Evolutionary conservation across 139 green algal genomes (phyloP).

Genomic region (Pleodorina starrii): DNA sequence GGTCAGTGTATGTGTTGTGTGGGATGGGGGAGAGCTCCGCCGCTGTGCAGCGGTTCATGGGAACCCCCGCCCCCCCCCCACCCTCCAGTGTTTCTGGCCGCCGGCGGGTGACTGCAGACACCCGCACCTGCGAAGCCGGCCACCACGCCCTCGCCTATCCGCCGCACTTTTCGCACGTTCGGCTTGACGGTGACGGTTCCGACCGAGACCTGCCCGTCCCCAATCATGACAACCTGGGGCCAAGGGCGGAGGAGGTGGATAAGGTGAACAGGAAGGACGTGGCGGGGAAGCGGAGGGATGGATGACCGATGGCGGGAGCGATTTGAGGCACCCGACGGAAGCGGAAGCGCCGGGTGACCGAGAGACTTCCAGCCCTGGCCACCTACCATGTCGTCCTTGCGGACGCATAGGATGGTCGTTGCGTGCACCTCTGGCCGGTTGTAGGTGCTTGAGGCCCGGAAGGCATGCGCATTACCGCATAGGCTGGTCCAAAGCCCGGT

Average conservation of each 20-base stretch:
- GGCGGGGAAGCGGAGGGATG: too few relatives aligned
- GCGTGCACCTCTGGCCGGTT: conserved; percentile 51
- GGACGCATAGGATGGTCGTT: conserved; percentile 64
- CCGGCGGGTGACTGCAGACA: too few relatives aligned
- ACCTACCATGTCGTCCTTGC: conserved; percentile 52
- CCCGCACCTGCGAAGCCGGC: conserved; percentile 58
- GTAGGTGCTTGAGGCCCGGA: neutral
- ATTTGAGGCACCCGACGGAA: too few relatives aligned
- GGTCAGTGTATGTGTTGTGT: too few relatives aligned
- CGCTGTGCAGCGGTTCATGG: too few relatives aligned
- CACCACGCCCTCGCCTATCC: conserved; percentile 63
- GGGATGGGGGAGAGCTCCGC: too few relatives aligned
- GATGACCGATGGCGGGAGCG: neutral
- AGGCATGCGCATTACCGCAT: neutral
- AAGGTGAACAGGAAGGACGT: neutral
- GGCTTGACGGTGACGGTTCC: conserved; percentile 62
- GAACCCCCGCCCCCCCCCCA: too few relatives aligned
- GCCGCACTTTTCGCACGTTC: conserved; percentile 65
- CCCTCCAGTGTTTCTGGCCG: too few relatives aligned
- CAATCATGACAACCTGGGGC: conserved; percentile 62
- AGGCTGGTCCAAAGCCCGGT: conserved; percentile 15
- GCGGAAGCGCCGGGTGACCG: neutral
- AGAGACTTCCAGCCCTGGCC: neutral
- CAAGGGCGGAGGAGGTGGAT: too few relatives aligned
- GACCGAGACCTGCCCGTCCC: conserved; percentile 65